Percentiles rank a stretch among this genome's conserved stretches.
phyloP scores from a whole-genome alignment of 768 basidiomycete species.

The Glaciozyma martinii region DNA sequence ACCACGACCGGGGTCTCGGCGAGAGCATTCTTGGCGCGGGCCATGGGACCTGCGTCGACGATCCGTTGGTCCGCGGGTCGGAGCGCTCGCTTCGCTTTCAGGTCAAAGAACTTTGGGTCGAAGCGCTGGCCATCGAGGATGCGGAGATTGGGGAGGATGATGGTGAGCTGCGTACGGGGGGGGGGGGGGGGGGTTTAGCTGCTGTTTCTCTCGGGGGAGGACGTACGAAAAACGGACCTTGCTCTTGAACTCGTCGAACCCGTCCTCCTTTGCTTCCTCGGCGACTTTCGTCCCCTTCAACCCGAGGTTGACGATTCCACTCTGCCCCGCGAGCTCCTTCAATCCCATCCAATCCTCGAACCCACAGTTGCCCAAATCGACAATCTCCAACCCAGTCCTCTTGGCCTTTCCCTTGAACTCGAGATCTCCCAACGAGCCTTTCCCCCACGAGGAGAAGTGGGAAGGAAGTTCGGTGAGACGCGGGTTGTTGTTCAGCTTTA shows the following conservation, averaged over 20 bases:
- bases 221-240: conserved; percentile 10
- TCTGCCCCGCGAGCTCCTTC: conserved; percentile 16
- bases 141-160: conserved; percentile 30
- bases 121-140: conserved; percentile 33
- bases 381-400: conserved; percentile 21
- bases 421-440: background rate
- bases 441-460: conserved; percentile 25
- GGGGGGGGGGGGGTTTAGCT: too few relatives aligned
- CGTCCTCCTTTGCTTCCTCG: conserved; percentile 13
- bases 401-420: background rate
- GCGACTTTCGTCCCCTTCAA: conserved; percentile 31
- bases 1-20: conserved; percentile 12
- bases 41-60: conserved; percentile 30
- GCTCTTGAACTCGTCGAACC: conserved; percentile 23
- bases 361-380: conserved; percentile 26
- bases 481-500: conserved; percentile 30
- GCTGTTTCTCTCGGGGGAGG: too few relatives aligned
- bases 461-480: conserved; percentile 18
- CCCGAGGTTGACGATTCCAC: conserved; percentile 28
- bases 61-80: conserved; percentile 17
- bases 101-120: conserved; percentile 29
- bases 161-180: conserved; percentile 13
- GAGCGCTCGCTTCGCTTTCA: conserved; percentile 17
- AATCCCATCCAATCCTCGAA: conserved; percentile 30
- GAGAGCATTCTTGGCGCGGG: conserved; percentile 8